These are phyloP conservation scores for Fusarium metavorans DNA, from an alignment of 2,329 filamentous ascomycete genomes.

Conservation along the genomic window DNA sequence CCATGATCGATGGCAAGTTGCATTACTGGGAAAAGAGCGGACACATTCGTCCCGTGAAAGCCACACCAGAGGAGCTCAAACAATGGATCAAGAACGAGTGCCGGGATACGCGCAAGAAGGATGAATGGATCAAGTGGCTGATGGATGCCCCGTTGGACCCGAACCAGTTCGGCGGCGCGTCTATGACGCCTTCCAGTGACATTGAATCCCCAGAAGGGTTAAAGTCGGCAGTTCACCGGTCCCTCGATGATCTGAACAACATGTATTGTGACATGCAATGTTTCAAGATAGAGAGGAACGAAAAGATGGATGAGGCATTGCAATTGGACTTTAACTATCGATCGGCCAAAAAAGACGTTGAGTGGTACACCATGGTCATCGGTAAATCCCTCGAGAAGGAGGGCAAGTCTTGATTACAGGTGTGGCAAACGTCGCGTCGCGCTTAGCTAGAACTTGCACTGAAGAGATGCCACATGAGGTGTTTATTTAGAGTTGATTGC, in stretches of 20 bases:
- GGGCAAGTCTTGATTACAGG: not conserved
- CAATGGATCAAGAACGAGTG: not conserved
- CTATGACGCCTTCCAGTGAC: not conserved
- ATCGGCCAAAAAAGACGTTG: not conserved
- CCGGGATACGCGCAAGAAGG: not conserved
- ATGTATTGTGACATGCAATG: not conserved
- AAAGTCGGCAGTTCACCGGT: not conserved
- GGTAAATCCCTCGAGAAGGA: not conserved
- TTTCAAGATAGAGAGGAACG: not conserved
- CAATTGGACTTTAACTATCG: not conserved
- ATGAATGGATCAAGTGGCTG: not conserved
- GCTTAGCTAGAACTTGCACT: not conserved
- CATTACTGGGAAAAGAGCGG: not conserved
- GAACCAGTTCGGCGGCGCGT: not conserved
- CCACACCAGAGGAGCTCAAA: not conserved
- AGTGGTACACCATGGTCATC: not conserved
- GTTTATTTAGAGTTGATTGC: too few species aligned
- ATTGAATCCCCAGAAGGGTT: not conserved
- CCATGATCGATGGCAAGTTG: not conserved
- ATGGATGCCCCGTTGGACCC: not conserved
- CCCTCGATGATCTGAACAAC: not conserved
- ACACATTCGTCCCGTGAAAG: not conserved
- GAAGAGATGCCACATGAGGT: too few species aligned
- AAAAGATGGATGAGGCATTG: not conserved
- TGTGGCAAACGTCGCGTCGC: not conserved